A percentile compares a stretch with the other conserved stretches of the same genome.
Evolutionary conservation across 2,329 filamentous ascomycete species (phyloP).

Genomic region (Monilinia aucupariae): DNA sequence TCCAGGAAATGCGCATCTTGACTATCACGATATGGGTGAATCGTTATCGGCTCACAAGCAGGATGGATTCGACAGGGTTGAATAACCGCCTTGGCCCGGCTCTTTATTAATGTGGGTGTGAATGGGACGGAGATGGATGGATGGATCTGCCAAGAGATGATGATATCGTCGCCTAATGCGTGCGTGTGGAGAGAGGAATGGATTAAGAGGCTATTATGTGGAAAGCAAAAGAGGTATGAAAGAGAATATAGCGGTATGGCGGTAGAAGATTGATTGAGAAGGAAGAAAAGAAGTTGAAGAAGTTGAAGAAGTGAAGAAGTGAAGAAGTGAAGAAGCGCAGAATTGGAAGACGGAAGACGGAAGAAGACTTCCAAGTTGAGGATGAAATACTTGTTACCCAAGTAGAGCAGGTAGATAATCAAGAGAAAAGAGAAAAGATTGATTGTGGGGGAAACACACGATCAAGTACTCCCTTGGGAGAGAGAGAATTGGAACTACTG

Average conservation of each 20-base stretch:
- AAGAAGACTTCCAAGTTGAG: not conserved
- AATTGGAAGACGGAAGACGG: too few relatives aligned
- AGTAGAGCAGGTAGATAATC: too few relatives aligned
- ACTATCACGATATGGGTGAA: not conserved
- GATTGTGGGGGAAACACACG: constrained; percentile 11
- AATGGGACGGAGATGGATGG: not conserved
- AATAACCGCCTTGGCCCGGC: constrained; percentile 15
- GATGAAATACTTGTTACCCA: too few relatives aligned
- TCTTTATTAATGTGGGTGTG: not conserved
- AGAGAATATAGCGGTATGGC: not conserved
- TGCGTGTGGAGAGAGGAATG: not conserved
- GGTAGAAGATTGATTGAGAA: not conserved
- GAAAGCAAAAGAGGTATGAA: not conserved
- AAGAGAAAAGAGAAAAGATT: not conserved
- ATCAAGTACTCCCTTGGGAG: constrained; percentile 12
- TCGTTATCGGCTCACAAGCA: not conserved
- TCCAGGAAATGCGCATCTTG: constrained; percentile 31
- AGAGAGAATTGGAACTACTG: too few relatives aligned
- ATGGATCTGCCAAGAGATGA: constrained; percentile 6
- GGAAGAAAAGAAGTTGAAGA: not conserved
- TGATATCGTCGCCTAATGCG: not conserved
- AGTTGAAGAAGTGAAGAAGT: not conserved
- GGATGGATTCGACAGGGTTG: constrained; percentile 8
- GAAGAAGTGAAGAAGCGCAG: too few relatives aligned
- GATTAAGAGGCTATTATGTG: not conserved